phyloP scores from a whole-genome alignment of 441 rosid species.

The Gossypium davidsonii region DNA sequence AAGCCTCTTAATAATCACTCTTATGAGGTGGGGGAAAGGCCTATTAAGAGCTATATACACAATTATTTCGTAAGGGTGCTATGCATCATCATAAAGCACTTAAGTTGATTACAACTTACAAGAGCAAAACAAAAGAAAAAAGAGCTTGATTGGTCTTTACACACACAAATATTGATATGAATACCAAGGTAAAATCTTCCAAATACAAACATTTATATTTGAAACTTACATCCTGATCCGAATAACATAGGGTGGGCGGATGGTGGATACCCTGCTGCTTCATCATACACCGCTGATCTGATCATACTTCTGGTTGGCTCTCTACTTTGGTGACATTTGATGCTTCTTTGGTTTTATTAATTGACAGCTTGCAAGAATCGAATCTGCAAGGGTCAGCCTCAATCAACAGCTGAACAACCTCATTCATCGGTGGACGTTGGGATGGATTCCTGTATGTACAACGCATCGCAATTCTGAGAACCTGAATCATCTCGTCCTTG shows the following conservation, averaged over 20 bases:
- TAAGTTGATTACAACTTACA: conserved; percentile 23
- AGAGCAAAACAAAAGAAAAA: conserved; percentile 4
- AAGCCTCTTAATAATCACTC: conserved; percentile 26
- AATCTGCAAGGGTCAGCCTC: conserved; percentile 61
- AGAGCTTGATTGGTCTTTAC: conserved; percentile 16
- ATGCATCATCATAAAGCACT: conserved; percentile 51
- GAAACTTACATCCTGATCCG: neutral
- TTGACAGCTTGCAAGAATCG: conserved; percentile 38
- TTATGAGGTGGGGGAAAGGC: conserved; percentile 24
- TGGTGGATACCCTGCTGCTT: neutral
- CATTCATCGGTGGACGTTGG: conserved; percentile 78
- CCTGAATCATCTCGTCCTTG: conserved; percentile 63
- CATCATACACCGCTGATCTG: neutral
- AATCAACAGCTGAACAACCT: conserved; percentile 70
- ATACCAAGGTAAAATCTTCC: no score
- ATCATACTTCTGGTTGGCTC: conserved; percentile 34
- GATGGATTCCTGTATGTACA: conserved; percentile 61
- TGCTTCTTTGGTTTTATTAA: conserved; percentile 46
- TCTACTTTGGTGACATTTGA: conserved; percentile 37
- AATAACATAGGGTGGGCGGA: neutral
- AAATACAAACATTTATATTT: neutral
- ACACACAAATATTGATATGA: neutral
- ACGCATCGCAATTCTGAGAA: conserved; percentile 64
- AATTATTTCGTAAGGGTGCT: conserved; percentile 39
- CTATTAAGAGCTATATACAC: conserved; percentile 31